Conservation (phyloP, 352 stramenopile genomes). For the Phytophthora nicotianae region DNA sequence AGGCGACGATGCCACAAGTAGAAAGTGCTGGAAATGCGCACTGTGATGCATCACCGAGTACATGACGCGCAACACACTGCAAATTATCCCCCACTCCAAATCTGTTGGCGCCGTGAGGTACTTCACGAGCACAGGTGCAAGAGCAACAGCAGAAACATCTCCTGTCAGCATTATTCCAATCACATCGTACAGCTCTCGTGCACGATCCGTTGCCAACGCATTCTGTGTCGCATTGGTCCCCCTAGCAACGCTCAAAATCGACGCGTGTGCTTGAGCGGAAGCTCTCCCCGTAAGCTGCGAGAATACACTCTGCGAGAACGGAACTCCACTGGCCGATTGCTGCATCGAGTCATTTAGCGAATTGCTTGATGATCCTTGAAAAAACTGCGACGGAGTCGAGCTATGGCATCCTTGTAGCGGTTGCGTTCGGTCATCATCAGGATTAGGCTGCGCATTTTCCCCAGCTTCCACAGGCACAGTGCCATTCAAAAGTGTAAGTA, state of each 20-base stretch:
- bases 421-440: conserved; percentile 23
- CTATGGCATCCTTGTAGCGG: conserved; percentile 21
- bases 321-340: conserved; percentile 20
- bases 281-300: conserved; percentile 52
- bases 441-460: conserved; percentile 3
- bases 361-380: conserved; percentile 23
- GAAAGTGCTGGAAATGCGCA: conserved; percentile 52
- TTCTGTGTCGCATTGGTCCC: conserved; percentile 43
- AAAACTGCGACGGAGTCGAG: conserved; percentile 27
- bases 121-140: conserved; percentile 57
- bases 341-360: conserved; percentile 36
- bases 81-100: conserved; percentile 42
- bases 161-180: conserved; percentile 59
- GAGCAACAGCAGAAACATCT: conserved; percentile 42
- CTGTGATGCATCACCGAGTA: conserved; percentile 60
- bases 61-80: conserved; percentile 57
- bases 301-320: conserved; percentile 67
- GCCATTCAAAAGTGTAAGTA: conserved; percentile 38
- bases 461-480: conserved; percentile 3
- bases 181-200: conserved; percentile 55
- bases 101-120: conserved; percentile 51
- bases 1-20: conserved; percentile 37
- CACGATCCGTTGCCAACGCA: conserved; percentile 38
- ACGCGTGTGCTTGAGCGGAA: conserved; percentile 43
- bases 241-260: conserved; percentile 39